Conservation (phyloP, 2,329 filamentous ascomycete species). For the Westerdykella sp. region DNA sequence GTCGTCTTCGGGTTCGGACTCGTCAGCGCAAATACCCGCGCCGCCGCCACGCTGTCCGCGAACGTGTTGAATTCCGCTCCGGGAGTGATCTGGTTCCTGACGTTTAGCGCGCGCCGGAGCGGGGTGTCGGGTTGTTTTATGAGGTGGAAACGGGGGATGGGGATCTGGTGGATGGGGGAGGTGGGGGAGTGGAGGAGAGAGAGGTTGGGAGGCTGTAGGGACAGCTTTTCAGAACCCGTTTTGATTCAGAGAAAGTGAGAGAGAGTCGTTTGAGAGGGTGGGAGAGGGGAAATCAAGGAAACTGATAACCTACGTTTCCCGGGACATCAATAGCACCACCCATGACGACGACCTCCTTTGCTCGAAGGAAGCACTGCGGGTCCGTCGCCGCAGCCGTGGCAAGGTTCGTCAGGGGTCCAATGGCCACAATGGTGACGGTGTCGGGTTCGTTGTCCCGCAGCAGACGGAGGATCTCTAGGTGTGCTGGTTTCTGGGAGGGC, state of each 20-base stretch:
- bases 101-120: conserved; percentile 25
- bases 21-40: conserved; percentile 46
- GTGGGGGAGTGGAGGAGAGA: conserved; percentile 15
- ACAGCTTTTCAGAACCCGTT: conserved; percentile 1
- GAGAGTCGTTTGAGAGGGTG: background rate
- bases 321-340: conserved; percentile 73
- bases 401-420: conserved; percentile 90
- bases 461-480: conserved; percentile 84
- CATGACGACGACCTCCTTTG: conserved; percentile 93
- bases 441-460: conserved; percentile 74
- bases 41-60: conserved; percentile 59
- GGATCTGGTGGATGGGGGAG: conserved; percentile 10
- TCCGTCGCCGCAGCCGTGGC: conserved; percentile 84
- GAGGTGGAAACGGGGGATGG: conserved; percentile 33
- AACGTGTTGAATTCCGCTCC: conserved; percentile 93
- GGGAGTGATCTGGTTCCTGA: conserved; percentile 55
- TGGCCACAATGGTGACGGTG: conserved; percentile 81
- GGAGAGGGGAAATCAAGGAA: conserved; percentile 1
- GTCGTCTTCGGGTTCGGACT: conserved; percentile 62
- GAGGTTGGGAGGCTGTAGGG: conserved; percentile 17
- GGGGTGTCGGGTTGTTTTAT: conserved; percentile 36
- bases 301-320: conserved; percentile 57
- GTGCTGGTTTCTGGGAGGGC: conserved; percentile 65
- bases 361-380: conserved; percentile 78
- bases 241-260: background rate